phyloP scores from a whole-genome alignment of 106 monocot species.

The Cymbidium sinense region DNA sequence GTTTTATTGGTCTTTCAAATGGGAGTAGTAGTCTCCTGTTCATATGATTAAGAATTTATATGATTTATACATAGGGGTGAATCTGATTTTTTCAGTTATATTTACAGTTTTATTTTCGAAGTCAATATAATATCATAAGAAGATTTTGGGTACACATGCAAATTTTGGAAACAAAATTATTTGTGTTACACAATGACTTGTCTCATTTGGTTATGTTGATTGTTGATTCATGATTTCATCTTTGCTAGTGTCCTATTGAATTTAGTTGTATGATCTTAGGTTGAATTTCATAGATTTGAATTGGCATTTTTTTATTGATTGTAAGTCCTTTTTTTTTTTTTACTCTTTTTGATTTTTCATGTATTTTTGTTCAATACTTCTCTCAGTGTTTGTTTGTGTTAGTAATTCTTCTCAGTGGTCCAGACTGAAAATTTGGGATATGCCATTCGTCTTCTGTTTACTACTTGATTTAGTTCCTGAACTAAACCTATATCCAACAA shows the following conservation, averaged over 20 bases:
- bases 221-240: not conserved
- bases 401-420: not conserved
- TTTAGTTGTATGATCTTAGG: not conserved
- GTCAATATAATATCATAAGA: not conserved
- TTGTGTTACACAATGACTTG: not conserved
- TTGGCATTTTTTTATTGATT: not conserved
- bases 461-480: not conserved
- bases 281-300: not conserved
- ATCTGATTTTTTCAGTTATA: not conserved
- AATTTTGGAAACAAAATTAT: not conserved
- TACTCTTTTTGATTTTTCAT: not conserved
- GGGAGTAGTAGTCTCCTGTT: not conserved
- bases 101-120: not conserved
- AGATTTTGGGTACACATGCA: not conserved
- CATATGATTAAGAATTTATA: not conserved
- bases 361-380: not conserved
- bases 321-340: not conserved
- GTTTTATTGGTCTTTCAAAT: not conserved
- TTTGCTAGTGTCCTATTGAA: not conserved
- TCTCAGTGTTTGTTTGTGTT: not conserved
- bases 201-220: not conserved
- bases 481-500: not conserved
- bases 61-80: not conserved
- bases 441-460: not conserved
- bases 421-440: not conserved